Conservation (phyloP, 2,329 filamentous ascomycete species). For the Meredithiella fracta region DNA sequence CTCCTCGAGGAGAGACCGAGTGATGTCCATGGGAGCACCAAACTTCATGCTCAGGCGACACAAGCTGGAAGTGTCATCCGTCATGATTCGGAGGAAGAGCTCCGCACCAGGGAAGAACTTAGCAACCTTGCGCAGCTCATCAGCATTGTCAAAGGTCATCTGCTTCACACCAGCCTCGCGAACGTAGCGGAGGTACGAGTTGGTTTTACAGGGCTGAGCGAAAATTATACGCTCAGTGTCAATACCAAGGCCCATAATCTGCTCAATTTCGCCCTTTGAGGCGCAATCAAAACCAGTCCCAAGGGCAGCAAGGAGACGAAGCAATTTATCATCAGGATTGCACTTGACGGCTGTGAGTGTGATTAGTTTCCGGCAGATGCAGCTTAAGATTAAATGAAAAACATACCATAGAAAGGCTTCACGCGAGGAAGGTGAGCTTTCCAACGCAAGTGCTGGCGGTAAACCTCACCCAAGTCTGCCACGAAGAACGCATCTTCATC, state of each 20-base stretch:
- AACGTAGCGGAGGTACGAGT: conserved; percentile 89
- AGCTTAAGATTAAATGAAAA: background rate
- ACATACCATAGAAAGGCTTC: conserved; percentile 85
- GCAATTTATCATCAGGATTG: conserved; percentile 82
- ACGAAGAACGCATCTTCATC: conserved; percentile 98
- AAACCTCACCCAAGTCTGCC: conserved; percentile 93
- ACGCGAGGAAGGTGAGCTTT: conserved; percentile 84
- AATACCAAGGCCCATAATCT: conserved; percentile 68
- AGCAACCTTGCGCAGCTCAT: conserved; percentile 96
- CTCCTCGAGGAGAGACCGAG: conserved; percentile 57
- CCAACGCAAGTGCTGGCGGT: conserved; percentile 96
- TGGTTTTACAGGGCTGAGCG: conserved; percentile 98
- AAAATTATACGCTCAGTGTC: conserved; percentile 91
- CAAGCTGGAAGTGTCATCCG: conserved; percentile 85
- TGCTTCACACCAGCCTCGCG: conserved; percentile 72
- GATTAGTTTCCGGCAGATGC: background rate
- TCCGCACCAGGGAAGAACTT: conserved; percentile 78
- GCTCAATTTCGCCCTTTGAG: conserved; percentile 92
- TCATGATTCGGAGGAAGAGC: conserved; percentile 85
- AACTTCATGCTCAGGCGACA: conserved; percentile 97
- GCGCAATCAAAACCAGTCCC: conserved; percentile 97
- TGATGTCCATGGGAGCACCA: conserved; percentile 73
- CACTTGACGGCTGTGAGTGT: conserved; percentile 70
- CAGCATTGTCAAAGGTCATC: conserved; percentile 98
- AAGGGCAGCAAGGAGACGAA: conserved; percentile 71